Base-by-base conservation (phyloP, 129 eudicot genomes). In the Flaveria linearis region DNA sequence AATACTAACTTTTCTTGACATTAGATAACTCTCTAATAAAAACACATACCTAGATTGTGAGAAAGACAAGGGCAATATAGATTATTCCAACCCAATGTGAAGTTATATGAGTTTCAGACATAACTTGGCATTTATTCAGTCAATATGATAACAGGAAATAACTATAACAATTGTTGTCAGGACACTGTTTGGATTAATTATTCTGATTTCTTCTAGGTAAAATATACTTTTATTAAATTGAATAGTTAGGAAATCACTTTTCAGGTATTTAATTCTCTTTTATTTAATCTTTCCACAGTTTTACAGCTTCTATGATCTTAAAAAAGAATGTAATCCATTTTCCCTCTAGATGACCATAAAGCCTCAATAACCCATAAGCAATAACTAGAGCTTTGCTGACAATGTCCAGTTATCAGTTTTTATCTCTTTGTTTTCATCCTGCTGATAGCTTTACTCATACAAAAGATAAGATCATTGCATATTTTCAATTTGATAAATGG, bases 281-380 rank as follows among this genome's bases (percentile, higher is more conserved):
- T 58, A 45, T 23, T 4, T 26, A 18, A 73, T 7, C 18, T 28
- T 62, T 46, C 28, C 33, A 18, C 17, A 60, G 4, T 60, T 53
- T 47, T 26, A 47, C 72, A 52, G n/a, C 52, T 64, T 50, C 42
- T 30, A 8, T 50, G 73, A 36, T 49, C 42, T 73, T 73, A 9
- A 57, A 18, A 62, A 75, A 28, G 36, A 46, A 11, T 0, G 0
- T 51, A 5, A 57, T 58, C 57, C 30, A 47, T n/a, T 60, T 60
- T 49, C 80, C 69, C 80, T 76, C 64, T 28, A 25, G 16, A 74
- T n/a, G 62, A 61, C 33, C 36, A 16, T n/a, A 63, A 20, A 46
- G 33, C 45, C 72, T 42, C 47, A 26, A n/a, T 23, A 46, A 63
- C 47, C 41, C 45, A 16, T 26, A 23, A 46, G 51, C 70, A 46